These are phyloP conservation scores for Vitis amurensis DNA, from an alignment of 164 flowering plant species.

Conservation along the genomic window DNA sequence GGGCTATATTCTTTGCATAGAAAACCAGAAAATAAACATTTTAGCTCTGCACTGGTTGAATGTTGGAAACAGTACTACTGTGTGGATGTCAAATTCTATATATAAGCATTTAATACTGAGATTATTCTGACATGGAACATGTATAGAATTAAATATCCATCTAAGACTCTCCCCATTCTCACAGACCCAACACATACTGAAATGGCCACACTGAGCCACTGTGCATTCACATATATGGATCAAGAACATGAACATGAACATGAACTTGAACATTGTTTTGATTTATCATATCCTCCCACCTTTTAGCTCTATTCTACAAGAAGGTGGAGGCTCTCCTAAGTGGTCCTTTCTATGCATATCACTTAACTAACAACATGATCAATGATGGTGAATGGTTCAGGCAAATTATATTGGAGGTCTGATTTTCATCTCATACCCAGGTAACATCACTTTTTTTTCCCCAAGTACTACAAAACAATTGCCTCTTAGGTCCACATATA, in stretches of 20 bases:
- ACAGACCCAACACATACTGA: not conserved
- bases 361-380: not conserved
- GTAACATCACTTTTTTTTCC: not conserved
- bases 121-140: not conserved
- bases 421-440: not conserved
- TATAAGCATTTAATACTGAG: not conserved
- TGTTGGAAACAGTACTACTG: not conserved
- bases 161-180: not conserved
- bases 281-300: not conserved
- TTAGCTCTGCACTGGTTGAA: too few species aligned
- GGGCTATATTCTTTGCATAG: not conserved
- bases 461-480: not conserved
- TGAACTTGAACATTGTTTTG: not conserved
- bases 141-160: not conserved
- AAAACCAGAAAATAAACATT: not conserved
- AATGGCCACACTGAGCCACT: not conserved
- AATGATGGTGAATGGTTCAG: not conserved
- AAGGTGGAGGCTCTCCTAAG: not conserved
- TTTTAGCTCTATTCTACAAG: not conserved
- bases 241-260: too few species aligned
- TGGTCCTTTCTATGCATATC: not conserved
- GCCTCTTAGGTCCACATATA: not conserved
- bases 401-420: not conserved
- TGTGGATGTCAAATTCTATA: not conserved
- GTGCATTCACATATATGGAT: too few species aligned